Evolutionary conservation across 2,329 filamentous ascomycete genomes (phyloP), one percentile per base, ranked within the genome.

Genomic region (Stagonosporopsis rhizophila): DNA sequence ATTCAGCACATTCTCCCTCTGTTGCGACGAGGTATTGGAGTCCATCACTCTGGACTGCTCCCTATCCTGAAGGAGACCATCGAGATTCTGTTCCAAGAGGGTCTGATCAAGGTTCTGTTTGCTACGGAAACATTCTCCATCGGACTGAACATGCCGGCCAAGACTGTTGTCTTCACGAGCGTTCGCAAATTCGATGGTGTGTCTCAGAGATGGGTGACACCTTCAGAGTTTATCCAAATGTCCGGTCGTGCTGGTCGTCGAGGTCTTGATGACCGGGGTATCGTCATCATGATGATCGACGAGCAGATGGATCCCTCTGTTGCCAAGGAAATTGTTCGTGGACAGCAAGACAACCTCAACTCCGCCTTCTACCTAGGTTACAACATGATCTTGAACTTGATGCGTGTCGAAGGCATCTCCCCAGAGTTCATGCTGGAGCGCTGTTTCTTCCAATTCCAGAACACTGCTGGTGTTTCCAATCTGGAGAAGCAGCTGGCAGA

Each of bases 261-360:
- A 86, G 95, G 95, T 78, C 89, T 99, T 51, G 95, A 99, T 80
- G 93, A 97, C 60, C 90, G 95, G 64, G 95, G 95, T 84, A 96
- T 98, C 67, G 95, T 99, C 66, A 98, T 99, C 75, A 98, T 99
- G 92, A 98, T 99, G 94, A 90, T 99, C 60, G 90, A 96, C 71
- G 91, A 96, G 75, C 92, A 95, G 79, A 94, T 99, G 81, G 95
- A 99, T 70, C 95, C 95, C 1, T 87, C 91, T 2, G 88, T 89
- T n/a, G 94, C 95, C 38, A 96, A 96, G 78, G 89, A 91, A 62
- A 97, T 99, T 67, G 95, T 99, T 12, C 92, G 95, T 49, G 95
- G 95, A 65, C 90, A 97, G 72, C 95, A 99, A 76, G 96, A 99
- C 76, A 92, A 93, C 65, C 87, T 99, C 27, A 98, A 98, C 78